Evolutionary conservation across 2,329 filamentous ascomycete genomes (phyloP).

Genomic region (Penicillium sclerotiorum): DNA sequence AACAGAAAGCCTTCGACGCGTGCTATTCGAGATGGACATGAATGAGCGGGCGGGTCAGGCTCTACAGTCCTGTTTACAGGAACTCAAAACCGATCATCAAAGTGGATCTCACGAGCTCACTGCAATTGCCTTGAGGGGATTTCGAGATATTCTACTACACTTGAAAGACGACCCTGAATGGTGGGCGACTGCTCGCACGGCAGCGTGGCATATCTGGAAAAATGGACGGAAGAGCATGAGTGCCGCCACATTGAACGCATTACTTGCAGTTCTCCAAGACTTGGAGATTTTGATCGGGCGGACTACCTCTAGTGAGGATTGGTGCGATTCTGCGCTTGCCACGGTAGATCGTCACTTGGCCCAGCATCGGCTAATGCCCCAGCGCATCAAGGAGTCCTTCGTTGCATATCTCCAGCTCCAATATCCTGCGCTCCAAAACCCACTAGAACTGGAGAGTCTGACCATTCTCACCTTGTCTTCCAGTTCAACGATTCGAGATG

Average conservation of each 20-base stretch:
- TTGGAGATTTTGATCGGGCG: constrained; percentile 28
- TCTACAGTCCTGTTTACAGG: constrained; percentile 52
- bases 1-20: constrained; percentile 59
- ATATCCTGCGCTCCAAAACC: constrained; percentile 5
- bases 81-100: constrained; percentile 58
- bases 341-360: constrained; percentile 31
- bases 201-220: constrained; percentile 66
- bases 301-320: constrained; percentile 15
- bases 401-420: constrained; percentile 26
- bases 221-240: constrained; percentile 69
- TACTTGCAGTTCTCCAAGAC: constrained; percentile 28
- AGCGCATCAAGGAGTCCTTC: constrained; percentile 30
- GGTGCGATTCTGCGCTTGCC: constrained; percentile 25
- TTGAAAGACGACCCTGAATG: constrained; percentile 40
- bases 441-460: constrained; percentile 31
- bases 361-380: constrained; percentile 23
- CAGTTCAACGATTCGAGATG: constrained; percentile 62
- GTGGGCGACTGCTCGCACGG: constrained; percentile 60
- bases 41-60: constrained; percentile 49
- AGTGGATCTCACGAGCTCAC: constrained; percentile 65
- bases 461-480: constrained; percentile 63
- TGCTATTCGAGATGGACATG: constrained; percentile 61
- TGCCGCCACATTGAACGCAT: constrained; percentile 55
- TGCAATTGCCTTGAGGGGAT: constrained; percentile 52
- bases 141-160: constrained; percentile 50